Percentiles rank a stretch among this genome's conserved stretches.
Conservation (phyloP, 1,284 basidiomycete species). For the Ceratorhiza oryzae-sativae region DNA sequence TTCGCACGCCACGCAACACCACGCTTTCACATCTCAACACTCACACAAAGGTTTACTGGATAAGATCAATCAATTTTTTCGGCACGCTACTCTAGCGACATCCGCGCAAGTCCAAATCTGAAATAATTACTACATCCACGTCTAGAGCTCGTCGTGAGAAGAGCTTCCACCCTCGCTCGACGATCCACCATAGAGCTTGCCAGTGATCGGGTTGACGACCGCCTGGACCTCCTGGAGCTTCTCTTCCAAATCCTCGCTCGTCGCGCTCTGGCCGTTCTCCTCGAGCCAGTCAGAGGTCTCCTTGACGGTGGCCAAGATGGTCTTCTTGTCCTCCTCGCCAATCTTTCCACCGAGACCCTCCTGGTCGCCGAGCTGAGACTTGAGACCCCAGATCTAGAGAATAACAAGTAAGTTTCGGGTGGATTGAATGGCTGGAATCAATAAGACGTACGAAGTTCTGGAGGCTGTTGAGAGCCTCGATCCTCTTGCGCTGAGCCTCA, state of each 20-base stretch:
- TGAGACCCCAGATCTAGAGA: slow-evolving; percentile 68
- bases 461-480: slow-evolving; percentile 83
- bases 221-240: slow-evolving; percentile 81
- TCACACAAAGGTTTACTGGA: too few relatives aligned
- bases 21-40: too few relatives aligned
- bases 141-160: slow-evolving; percentile 38
- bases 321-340: slow-evolving; percentile 87
- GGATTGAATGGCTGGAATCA: background rate
- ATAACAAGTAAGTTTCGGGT: background rate
- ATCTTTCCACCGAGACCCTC: slow-evolving; percentile 92
- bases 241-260: slow-evolving; percentile 90
- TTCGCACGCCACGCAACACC: too few relatives aligned
- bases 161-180: background rate
- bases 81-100: background rate
- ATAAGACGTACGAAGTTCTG: slow-evolving; percentile 64
- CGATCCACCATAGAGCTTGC: slow-evolving; percentile 69
- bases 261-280: slow-evolving; percentile 75
- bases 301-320: slow-evolving; percentile 81
- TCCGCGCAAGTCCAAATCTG: background rate
- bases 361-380: slow-evolving; percentile 84
- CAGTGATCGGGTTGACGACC: slow-evolving; percentile 76
- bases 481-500: slow-evolving; percentile 85
- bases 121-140: background rate
- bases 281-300: slow-evolving; percentile 93
- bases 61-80: background rate